These are phyloP conservation scores for Akanthomyces lecanii DNA, from an alignment of 2,329 filamentous ascomycete genomes.

Conservation along the genomic window DNA sequence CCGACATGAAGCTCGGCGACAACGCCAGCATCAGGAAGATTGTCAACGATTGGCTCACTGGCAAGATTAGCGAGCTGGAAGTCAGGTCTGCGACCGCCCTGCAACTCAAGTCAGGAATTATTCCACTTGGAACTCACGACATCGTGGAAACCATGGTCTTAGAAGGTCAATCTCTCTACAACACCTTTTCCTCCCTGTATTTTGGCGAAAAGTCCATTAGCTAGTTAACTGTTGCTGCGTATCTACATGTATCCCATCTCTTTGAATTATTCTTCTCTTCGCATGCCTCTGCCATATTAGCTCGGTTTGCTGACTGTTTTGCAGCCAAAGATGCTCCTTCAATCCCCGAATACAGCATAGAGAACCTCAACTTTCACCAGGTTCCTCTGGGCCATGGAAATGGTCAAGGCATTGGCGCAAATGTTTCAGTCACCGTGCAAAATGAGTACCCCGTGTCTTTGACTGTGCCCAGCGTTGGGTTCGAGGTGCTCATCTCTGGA, in stretches of 20 bases:
- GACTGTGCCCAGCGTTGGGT: conserved; percentile 72
- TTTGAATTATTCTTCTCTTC: conserved; percentile 2
- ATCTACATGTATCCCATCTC: conserved; percentile 8
- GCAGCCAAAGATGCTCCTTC: conserved; percentile 66
- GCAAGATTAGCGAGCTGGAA: conserved; percentile 65
- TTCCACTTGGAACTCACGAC: conserved; percentile 72
- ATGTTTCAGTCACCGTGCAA: conserved; percentile 66
- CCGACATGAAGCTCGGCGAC: conserved; percentile 71
- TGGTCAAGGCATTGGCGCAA: conserved; percentile 68
- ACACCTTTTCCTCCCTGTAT: conserved; percentile 56
- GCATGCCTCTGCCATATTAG: conserved; percentile 18
- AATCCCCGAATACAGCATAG: conserved; percentile 79
- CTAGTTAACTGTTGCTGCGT: conserved; percentile 17
- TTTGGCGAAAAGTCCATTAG: conserved; percentile 53
- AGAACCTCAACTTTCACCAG: conserved; percentile 75
- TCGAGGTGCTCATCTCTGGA: conserved; percentile 80
- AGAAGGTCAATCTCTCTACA: conserved; percentile 74
- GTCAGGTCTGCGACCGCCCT: conserved; percentile 71
- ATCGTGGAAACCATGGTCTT: conserved; percentile 73
- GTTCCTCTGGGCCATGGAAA: conserved; percentile 46
- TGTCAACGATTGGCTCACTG: conserved; percentile 84
- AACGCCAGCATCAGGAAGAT: conserved; percentile 72
- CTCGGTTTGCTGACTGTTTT: conserved; percentile 34
- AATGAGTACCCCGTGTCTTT: conserved; percentile 79
- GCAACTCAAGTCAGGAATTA: conserved; percentile 70